Evolutionary conservation across 768 basidiomycete species (phyloP).

Genomic region (Termitomyces sp.): DNA sequence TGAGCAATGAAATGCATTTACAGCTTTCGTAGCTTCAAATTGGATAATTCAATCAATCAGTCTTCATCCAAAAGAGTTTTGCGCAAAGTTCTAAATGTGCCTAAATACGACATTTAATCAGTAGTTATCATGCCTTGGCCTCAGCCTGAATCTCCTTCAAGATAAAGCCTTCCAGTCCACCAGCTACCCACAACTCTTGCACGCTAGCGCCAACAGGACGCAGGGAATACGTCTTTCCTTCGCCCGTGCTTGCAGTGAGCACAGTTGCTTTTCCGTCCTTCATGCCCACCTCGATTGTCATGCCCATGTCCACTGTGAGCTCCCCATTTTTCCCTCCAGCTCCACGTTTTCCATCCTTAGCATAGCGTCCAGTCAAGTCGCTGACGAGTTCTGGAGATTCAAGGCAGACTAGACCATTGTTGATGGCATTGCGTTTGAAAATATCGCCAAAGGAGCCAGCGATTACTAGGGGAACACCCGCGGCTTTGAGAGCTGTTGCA

Average conservation of each 20-base stretch:
- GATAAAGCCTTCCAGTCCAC: constrained; percentile 90
- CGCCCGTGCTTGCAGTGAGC: constrained; percentile 28
- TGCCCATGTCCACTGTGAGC: constrained; percentile 73
- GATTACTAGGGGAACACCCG: constrained; percentile 88
- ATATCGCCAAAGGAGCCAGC: constrained; percentile 99
- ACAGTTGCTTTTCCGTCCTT: constrained; percentile 64
- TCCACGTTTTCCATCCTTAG: constrained; percentile 68
- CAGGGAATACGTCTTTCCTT: constrained; percentile 53
- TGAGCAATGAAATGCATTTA: background rate
- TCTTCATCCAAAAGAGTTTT: background rate
- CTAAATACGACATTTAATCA: background rate
- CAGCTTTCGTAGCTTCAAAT: background rate
- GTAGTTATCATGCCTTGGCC: constrained; percentile 4
- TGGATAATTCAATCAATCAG: background rate
- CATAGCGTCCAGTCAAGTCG: constrained; percentile 74
- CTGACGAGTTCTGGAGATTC: constrained; percentile 87
- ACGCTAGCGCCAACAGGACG: constrained; percentile 88
- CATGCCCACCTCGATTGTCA: constrained; percentile 63
- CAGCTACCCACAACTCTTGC: constrained; percentile 96
- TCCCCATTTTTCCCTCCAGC: constrained; percentile 79
- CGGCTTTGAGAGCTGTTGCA: constrained; percentile 92
- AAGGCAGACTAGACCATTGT: constrained; percentile 94
- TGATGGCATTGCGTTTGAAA: constrained; percentile 98
- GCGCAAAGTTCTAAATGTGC: background rate
- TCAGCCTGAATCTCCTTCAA: constrained; percentile 59